Evolutionary conservation across 2,329 filamentous ascomycete genomes (phyloP).

Genomic region (Neonectria faginata): DNA sequence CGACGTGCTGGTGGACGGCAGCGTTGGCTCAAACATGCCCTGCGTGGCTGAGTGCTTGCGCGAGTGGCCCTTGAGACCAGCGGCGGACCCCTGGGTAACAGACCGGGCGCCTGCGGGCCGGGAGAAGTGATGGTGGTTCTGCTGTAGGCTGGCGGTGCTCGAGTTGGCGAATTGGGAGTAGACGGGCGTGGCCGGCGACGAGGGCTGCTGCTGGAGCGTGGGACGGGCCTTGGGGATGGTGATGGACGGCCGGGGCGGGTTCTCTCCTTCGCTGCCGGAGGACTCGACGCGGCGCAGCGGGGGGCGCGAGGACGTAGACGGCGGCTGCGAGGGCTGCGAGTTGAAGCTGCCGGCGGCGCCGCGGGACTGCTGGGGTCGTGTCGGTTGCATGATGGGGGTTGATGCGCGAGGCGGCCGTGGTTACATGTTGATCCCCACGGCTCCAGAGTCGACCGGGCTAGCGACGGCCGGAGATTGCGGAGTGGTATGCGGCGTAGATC

Average conservation of each 20-base stretch:
- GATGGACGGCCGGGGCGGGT: slow-evolving; percentile 49
- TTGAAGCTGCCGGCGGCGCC: slow-evolving; percentile 69
- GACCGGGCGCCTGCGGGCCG: slow-evolving; percentile 58
- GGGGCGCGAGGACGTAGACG: slow-evolving; percentile 46
- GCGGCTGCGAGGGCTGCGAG: slow-evolving; percentile 51
- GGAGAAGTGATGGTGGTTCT: slow-evolving; percentile 69
- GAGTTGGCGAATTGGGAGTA: slow-evolving; percentile 62
- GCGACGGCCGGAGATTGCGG: background rate
- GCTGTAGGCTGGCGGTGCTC: slow-evolving; percentile 57
- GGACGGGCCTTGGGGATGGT: slow-evolving; percentile 61
- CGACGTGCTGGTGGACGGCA: slow-evolving; percentile 71
- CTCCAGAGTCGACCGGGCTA: slow-evolving; percentile 18
- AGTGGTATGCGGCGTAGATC: background rate
- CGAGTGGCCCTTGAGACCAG: slow-evolving; percentile 59
- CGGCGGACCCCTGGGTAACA: slow-evolving; percentile 48
- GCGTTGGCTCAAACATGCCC: slow-evolving; percentile 79
- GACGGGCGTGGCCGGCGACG: slow-evolving; percentile 58
- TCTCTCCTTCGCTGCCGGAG: slow-evolving; percentile 46
- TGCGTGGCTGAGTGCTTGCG: slow-evolving; percentile 79
- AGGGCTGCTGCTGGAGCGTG: slow-evolving; percentile 45
- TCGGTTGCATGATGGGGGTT: slow-evolving; percentile 63
- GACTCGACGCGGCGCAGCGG: slow-evolving; percentile 52
- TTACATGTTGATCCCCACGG: slow-evolving; percentile 57
- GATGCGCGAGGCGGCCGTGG: slow-evolving; percentile 45
- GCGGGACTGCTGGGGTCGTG: slow-evolving; percentile 57